Conservation (phyloP, 768 basidiomycete genomes). For the Suillus spraguei region DNA sequence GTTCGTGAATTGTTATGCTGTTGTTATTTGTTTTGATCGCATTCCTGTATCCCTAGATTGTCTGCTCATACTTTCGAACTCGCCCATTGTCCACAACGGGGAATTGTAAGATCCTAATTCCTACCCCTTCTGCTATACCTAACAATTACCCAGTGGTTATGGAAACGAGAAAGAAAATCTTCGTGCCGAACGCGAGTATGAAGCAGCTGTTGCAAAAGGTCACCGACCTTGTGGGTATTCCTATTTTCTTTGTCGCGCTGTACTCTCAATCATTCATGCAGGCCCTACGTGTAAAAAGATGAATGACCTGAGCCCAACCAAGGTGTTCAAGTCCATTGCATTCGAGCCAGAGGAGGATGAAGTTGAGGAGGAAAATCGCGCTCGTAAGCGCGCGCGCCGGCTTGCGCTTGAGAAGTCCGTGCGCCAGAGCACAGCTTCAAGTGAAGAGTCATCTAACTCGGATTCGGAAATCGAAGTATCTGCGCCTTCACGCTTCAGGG, state of each 20-base stretch:
- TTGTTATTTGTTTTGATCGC: not conserved
- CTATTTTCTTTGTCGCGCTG: not conserved
- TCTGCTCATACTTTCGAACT: constrained; percentile 51
- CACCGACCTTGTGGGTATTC: constrained; percentile 54
- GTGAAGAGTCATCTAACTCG: constrained; percentile 8
- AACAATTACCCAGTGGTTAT: constrained; percentile 43
- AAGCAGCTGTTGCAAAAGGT: constrained; percentile 57
- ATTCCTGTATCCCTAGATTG: constrained; percentile 44
- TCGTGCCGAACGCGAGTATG: constrained; percentile 56
- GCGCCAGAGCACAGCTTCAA: constrained; percentile 12
- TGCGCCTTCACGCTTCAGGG: constrained; percentile 13
- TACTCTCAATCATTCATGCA: constrained; percentile 24
- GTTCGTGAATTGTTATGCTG: constrained; percentile 33
- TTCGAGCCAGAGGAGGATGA: constrained; percentile 73
- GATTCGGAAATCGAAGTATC: constrained; percentile 15
- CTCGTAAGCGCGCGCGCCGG: constrained; percentile 28
- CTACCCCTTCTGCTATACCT: not conserved
- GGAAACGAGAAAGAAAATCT: constrained; percentile 59
- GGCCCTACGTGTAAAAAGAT: constrained; percentile 73
- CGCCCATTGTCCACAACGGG: constrained; percentile 56
- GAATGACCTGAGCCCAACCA: constrained; percentile 51
- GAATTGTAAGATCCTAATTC: constrained; percentile 49
- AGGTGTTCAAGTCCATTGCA: constrained; percentile 62
- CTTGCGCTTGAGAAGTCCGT: constrained; percentile 10
- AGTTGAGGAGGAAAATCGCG: constrained; percentile 42